These are phyloP conservation scores for Chaetoscypha palmicola DNA, from an alignment of 2,329 filamentous ascomycete species.

Conservation along the genomic window DNA sequence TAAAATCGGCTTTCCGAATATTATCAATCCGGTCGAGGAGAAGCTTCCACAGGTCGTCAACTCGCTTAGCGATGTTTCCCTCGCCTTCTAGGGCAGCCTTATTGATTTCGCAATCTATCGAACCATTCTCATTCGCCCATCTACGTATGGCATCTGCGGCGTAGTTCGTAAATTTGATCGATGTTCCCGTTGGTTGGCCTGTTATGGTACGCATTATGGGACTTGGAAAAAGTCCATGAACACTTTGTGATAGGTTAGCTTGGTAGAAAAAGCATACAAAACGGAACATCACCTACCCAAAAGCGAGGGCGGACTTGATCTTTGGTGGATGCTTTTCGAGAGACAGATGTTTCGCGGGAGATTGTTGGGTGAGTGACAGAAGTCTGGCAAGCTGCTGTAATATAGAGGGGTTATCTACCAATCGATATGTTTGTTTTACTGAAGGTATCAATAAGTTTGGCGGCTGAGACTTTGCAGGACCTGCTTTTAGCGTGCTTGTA, in stretches of 20 bases:
- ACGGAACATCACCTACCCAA: conserved; percentile 40
- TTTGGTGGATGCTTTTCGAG: conserved; percentile 61
- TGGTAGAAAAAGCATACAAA: background rate
- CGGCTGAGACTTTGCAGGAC: conserved; percentile 31
- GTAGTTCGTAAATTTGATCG: conserved; percentile 83
- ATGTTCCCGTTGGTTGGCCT: conserved; percentile 92
- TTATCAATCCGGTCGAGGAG: conserved; percentile 92
- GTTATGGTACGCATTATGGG: conserved; percentile 82
- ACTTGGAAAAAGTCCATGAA: conserved; percentile 91
- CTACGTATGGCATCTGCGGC: conserved; percentile 75
- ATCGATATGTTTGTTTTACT: conserved; percentile 60
- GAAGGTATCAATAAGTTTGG: conserved; percentile 64
- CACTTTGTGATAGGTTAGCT: conserved; percentile 35
- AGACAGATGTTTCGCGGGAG: conserved; percentile 62
- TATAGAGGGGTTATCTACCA: conserved; percentile 62
- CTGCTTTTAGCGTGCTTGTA: conserved; percentile 16
- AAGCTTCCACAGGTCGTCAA: conserved; percentile 90
- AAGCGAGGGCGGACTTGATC: conserved; percentile 80
- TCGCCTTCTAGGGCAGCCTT: conserved; percentile 94
- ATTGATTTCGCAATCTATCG: conserved; percentile 72
- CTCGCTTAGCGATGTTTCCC: conserved; percentile 81
- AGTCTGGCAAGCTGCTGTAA: conserved; percentile 58
- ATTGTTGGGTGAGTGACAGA: conserved; percentile 48
- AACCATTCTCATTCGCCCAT: conserved; percentile 72
- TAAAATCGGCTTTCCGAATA: conserved; percentile 78